These are phyloP conservation scores for barley (Hordeum vulgare) DNA, from an alignment of 176 grass and related monocot species.

Conservation along the genomic window DNA sequence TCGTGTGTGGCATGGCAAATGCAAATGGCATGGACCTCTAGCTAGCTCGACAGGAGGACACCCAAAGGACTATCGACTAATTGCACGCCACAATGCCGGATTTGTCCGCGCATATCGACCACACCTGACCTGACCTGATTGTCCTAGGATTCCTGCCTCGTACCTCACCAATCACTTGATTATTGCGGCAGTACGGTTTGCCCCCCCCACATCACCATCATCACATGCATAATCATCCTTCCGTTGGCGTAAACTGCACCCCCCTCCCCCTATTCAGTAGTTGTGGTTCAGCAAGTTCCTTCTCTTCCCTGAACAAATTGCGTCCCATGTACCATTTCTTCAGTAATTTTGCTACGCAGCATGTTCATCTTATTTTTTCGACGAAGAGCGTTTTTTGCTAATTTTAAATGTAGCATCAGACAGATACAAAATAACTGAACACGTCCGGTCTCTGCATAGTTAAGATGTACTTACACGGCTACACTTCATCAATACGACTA, in stretches of 20 bases:
- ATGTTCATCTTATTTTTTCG: neutral
- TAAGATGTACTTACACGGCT: too few species aligned
- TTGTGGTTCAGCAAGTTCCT: too few species aligned
- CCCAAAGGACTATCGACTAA: neutral
- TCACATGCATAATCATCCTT: neutral
- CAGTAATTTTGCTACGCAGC: neutral
- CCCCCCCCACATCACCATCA: neutral
- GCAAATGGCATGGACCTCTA: too few species aligned
- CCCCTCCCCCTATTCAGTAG: too few species aligned
- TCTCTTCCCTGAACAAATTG: neutral
- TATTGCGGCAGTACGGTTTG: neutral
- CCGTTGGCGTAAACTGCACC: neutral
- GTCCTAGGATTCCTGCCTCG: conserved; percentile 24
- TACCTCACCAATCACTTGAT: neutral
- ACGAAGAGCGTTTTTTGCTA: too few species aligned
- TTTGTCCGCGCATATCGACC: conserved; percentile 1
- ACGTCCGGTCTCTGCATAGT: too few species aligned
- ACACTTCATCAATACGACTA: too few species aligned
- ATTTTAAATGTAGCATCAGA: too few species aligned
- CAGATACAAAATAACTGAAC: too few species aligned
- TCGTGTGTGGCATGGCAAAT: neutral
- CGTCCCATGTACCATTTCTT: neutral
- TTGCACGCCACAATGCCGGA: neutral
- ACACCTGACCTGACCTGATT: conserved; percentile 14
- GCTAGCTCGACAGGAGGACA: neutral